These are phyloP conservation scores for Naganishia onofrii DNA, from an alignment of 768 basidiomycete genomes.

Conservation along the genomic window DNA sequence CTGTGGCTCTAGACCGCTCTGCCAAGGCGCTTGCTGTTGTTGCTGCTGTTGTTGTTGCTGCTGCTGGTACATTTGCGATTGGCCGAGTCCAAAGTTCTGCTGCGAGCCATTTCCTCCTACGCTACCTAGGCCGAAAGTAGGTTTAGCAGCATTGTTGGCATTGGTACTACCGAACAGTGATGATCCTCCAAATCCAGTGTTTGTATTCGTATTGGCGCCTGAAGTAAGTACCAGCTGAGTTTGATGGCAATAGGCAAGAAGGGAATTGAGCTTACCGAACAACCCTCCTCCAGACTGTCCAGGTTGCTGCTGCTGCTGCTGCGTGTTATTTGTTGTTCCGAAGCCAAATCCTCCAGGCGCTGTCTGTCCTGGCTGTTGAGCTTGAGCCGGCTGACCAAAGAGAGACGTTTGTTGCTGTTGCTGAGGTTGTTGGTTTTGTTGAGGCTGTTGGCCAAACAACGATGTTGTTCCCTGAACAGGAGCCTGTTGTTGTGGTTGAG, in stretches of 20 bases:
- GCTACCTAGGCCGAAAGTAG: not conserved
- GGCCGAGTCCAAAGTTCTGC: constrained; percentile 28
- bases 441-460: constrained; percentile 5
- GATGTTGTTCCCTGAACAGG: not conserved
- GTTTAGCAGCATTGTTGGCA: constrained; percentile 3
- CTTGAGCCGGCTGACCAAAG: constrained; percentile 8
- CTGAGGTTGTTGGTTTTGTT: not conserved
- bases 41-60: constrained; percentile 24
- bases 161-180: constrained; percentile 20
- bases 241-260: not conserved
- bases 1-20: constrained; percentile 20
- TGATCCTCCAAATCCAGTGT: constrained; percentile 12
- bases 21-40: constrained; percentile 28
- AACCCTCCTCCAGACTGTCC: constrained; percentile 8
- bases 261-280: constrained; percentile 11
- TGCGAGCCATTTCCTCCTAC: not conserved
- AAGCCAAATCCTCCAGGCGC: constrained; percentile 12
- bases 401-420: constrained; percentile 1
- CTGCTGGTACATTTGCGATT: constrained; percentile 16
- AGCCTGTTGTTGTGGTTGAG: constrained; percentile 2
- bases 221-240: not conserved
- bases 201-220: not conserved
- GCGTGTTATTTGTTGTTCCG: not conserved
- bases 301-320: constrained; percentile 28
- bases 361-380: constrained; percentile 10